These are phyloP conservation scores for Capsicum rhomboideum DNA, from an alignment of 257 asterid species.

Conservation along the genomic window DNA sequence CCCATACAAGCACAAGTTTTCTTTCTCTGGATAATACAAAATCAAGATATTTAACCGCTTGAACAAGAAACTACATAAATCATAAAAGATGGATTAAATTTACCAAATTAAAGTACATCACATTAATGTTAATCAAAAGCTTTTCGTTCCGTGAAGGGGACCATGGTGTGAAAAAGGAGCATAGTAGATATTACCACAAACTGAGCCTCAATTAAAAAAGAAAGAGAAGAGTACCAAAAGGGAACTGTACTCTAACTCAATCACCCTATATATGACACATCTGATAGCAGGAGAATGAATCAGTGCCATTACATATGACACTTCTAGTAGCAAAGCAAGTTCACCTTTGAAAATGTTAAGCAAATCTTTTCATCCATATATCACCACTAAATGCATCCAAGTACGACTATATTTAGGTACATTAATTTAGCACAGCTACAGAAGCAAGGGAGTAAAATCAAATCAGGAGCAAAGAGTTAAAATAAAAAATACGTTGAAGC, in stretches of 20 bases:
- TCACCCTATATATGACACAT: background rate
- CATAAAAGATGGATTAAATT: conserved; percentile 1
- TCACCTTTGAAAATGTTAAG: background rate
- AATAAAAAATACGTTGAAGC: background rate
- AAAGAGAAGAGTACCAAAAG: background rate
- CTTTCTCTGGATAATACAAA: conserved; percentile 36
- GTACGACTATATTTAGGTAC: background rate
- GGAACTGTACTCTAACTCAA: background rate
- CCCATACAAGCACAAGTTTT: conserved; percentile 57
- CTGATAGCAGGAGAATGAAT: background rate
- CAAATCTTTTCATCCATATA: background rate
- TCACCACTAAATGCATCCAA: background rate
- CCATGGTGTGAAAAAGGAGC: background rate
- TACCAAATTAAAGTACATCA: background rate
- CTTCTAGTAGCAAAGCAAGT: background rate
- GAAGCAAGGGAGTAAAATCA: background rate
- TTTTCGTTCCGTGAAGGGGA: background rate
- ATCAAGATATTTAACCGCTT: background rate
- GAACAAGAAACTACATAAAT: conserved; percentile 1
- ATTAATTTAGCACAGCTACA: background rate
- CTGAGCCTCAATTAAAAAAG: background rate
- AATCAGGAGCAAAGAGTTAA: background rate
- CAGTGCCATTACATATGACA: background rate
- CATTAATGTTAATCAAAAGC: background rate
- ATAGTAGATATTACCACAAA: background rate